Conservation (phyloP, 257 asterid genomes). For the Schizonepeta tenuifolia region DNA sequence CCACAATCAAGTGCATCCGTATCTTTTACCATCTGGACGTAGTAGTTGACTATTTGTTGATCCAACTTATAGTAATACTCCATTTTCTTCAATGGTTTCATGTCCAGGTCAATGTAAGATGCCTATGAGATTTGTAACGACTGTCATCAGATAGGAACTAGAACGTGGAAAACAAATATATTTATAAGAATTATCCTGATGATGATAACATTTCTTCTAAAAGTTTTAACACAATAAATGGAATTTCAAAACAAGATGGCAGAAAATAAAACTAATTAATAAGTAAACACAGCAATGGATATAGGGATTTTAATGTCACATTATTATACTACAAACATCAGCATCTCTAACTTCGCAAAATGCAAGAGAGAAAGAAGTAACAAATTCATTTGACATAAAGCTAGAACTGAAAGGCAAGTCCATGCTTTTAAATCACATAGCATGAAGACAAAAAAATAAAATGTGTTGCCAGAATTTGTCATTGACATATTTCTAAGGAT, state of each 20-base stretch:
- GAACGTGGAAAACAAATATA: conserved; percentile 20
- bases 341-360: too few species aligned
- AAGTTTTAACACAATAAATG: not conserved
- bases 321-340: too few species aligned
- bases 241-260: conserved; percentile 13
- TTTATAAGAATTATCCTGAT: not conserved
- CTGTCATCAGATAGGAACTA: conserved; percentile 28
- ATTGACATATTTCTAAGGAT: not conserved
- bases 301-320: too few species aligned
- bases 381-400: too few species aligned
- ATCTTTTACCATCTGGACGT: conserved; percentile 53
- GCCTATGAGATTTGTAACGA: conserved; percentile 51
- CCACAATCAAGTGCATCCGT: conserved; percentile 36
- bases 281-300: too few species aligned
- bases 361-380: too few species aligned
- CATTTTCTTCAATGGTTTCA: conserved; percentile 86
- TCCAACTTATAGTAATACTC: conserved; percentile 83
- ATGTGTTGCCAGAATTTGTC: conserved; percentile 1
- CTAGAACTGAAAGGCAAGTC: too few species aligned
- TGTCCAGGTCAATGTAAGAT: conserved; percentile 89
- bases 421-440: not conserved
- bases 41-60: conserved; percentile 71
- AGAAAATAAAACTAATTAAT: conserved; percentile 5
- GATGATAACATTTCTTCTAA: conserved; percentile 13
- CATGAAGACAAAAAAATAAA: conserved; percentile 9